These are phyloP conservation scores for Daldinia decipiens DNA, from an alignment of 495 filamentous ascomycete genomes.

Conservation along the genomic window DNA sequence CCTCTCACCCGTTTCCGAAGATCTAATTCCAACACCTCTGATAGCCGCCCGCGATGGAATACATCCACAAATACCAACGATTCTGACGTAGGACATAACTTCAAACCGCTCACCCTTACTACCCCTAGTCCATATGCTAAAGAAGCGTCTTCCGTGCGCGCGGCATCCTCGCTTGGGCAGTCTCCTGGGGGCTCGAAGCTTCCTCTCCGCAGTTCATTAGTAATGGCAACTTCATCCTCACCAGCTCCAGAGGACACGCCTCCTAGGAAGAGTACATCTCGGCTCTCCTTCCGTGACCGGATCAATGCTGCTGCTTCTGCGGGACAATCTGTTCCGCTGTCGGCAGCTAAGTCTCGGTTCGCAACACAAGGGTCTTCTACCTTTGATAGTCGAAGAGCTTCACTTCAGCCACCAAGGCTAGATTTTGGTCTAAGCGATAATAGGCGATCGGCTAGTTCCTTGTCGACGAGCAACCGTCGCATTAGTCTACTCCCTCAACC, in stretches of 20 bases:
- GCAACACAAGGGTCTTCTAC: constrained; percentile 40
- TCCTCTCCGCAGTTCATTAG: constrained; percentile 59
- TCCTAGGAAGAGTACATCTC: constrained; percentile 48
- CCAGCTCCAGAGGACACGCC: constrained; percentile 54
- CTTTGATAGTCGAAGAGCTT: constrained; percentile 57
- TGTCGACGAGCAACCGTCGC: constrained; percentile 56
- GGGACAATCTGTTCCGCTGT: constrained; percentile 47
- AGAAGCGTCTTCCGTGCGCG: constrained; percentile 47
- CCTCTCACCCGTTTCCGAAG: constrained; percentile 65
- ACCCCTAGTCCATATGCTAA: constrained; percentile 73
- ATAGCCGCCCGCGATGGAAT: constrained; percentile 84
- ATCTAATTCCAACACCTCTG: constrained; percentile 57
- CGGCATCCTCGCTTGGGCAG: constrained; percentile 52
- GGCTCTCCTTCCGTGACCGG: constrained; percentile 62
- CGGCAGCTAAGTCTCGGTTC: constrained; percentile 52
- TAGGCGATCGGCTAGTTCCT: constrained; percentile 59
- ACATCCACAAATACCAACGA: constrained; percentile 74
- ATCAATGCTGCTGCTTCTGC: constrained; percentile 53
- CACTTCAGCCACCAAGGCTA: constrained; percentile 56
- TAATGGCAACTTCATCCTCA: constrained; percentile 53
- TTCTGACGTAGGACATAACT: constrained; percentile 73
- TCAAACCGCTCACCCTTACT: constrained; percentile 70
- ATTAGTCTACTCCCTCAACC: constrained; percentile 64
- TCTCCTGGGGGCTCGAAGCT: constrained; percentile 55
- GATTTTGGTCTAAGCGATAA: constrained; percentile 34